These are phyloP conservation scores for Fennellomyces sp. DNA, from an alignment of 371 early-diverging fungal species.

Conservation along the genomic window DNA sequence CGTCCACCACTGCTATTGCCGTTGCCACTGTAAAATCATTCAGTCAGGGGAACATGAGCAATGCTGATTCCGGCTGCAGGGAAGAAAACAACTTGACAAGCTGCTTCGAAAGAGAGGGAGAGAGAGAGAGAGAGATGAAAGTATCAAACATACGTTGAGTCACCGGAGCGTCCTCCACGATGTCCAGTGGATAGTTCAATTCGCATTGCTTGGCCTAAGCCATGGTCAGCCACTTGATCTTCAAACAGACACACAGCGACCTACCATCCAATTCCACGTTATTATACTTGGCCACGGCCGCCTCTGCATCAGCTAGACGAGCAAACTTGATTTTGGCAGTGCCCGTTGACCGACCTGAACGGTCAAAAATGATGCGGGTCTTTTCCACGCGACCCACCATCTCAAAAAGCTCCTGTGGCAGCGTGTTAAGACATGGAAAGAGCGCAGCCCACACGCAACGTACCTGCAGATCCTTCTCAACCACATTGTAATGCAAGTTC, in stretches of 20 bases:
- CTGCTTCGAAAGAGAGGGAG: too few relatives aligned
- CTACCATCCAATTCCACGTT: constrained; percentile 46
- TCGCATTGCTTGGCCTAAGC: constrained; percentile 35
- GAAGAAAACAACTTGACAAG: constrained; percentile 1
- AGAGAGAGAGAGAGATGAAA: too few relatives aligned
- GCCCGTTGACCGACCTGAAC: constrained; percentile 50
- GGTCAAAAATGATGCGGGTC: constrained; percentile 37
- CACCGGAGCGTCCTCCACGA: constrained; percentile 2
- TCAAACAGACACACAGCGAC: neutral
- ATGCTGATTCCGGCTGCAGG: neutral
- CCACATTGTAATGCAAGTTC: constrained; percentile 45
- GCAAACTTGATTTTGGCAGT: constrained; percentile 31
- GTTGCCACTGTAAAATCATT: neutral
- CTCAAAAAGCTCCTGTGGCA: constrained; percentile 34
- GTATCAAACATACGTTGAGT: constrained; percentile 10
- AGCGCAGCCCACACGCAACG: neutral
- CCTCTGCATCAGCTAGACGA: constrained; percentile 28
- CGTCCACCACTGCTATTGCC: constrained; percentile 8
- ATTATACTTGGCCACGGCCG: constrained; percentile 43
- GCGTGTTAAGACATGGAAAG: neutral
- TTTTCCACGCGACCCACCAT: constrained; percentile 39
- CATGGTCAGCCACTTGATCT: neutral
- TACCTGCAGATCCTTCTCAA: constrained; percentile 42
- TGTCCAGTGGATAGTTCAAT: constrained; percentile 20
- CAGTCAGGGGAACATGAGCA: neutral